These are phyloP conservation scores for Penicillium occitanis DNA, from an alignment of 2,329 filamentous ascomycete genomes.

Conservation along the genomic window DNA sequence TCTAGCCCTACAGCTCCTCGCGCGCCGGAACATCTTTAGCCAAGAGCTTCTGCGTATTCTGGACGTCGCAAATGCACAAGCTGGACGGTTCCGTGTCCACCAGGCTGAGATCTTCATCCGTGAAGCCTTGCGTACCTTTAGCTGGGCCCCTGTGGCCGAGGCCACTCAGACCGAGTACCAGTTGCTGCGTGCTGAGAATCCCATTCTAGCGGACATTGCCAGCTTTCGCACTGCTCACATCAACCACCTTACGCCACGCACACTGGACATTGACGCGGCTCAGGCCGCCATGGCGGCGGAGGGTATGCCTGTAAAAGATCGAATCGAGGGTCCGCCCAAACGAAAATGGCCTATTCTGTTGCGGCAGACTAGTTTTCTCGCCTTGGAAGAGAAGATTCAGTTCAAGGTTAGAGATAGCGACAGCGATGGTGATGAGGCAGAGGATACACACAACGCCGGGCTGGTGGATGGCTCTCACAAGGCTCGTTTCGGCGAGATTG, in stretches of 20 bases:
- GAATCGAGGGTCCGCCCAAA: slow-evolving; percentile 54
- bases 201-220: slow-evolving; percentile 52
- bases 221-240: slow-evolving; percentile 50
- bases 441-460: neutral
- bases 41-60: slow-evolving; percentile 41
- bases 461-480: slow-evolving; percentile 44
- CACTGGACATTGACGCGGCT: slow-evolving; percentile 50
- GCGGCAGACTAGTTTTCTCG: slow-evolving; percentile 56
- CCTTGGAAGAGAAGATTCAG: slow-evolving; percentile 50
- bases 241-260: slow-evolving; percentile 56
- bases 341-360: slow-evolving; percentile 50
- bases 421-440: neutral
- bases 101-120: slow-evolving; percentile 43
- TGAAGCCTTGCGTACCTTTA: slow-evolving; percentile 50
- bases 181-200: slow-evolving; percentile 45
- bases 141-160: slow-evolving; percentile 41
- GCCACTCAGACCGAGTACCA: slow-evolving; percentile 46
- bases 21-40: slow-evolving; percentile 46
- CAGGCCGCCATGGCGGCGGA: slow-evolving; percentile 45
- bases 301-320: slow-evolving; percentile 49
- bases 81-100: slow-evolving; percentile 29
- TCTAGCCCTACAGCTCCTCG: slow-evolving; percentile 37
- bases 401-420: slow-evolving; percentile 34
- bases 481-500: slow-evolving; percentile 56
- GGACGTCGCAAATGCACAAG: slow-evolving; percentile 25